Base-by-base conservation (phyloP, 2,329 filamentous ascomycete genomes). In the Chaetomium olivaceum region DNA sequence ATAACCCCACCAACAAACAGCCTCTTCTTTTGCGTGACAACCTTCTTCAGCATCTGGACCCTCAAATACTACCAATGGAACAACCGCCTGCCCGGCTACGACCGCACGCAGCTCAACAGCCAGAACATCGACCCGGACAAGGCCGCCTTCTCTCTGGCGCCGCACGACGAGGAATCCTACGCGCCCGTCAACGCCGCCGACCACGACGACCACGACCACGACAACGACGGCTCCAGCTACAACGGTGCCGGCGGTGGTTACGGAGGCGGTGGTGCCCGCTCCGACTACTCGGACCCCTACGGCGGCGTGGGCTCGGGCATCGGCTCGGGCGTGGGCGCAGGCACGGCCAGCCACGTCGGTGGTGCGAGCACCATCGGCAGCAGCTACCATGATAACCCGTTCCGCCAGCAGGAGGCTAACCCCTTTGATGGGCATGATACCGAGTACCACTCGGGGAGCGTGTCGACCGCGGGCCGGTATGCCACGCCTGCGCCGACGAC, bases 71-170 rank as follows among this genome's bases (percentile, higher is more conserved):
- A 85, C 78, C 83, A 84, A 71, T 83, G 85, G 73, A 84, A 89
- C 77, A 84, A 85, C 71, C 82, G 78, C 63, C 81, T 89, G 19
- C 87, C 87, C 1, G 87, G 87, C 64, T 88, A 88, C 74, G 85
- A 87, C 72, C 77, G 62, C 54, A 59, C 54, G 16, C 59, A 64
- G 50, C 33, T 80, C 59, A 74, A 74, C 66, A 74, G 74, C 67
- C 76, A 75, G 69, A 84, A 85, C 77, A 89, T 89, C 70, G 87
- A 89, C 74, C 87, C 87, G 0, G 87, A 90, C 76, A 89, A 89
- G 79, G 87, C 87, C 31, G 87, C 87, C 66, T 90, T 90, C 77
- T 88, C 86, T 64, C 88, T 87, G 76, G 85, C 85, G 16, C 85
- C 86, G n/a, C 84, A 87, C 73, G 86, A 87, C 71, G 87, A 89